Base-by-base conservation (phyloP, 2,329 filamentous ascomycete genomes). In the Penicillium olsonii region DNA sequence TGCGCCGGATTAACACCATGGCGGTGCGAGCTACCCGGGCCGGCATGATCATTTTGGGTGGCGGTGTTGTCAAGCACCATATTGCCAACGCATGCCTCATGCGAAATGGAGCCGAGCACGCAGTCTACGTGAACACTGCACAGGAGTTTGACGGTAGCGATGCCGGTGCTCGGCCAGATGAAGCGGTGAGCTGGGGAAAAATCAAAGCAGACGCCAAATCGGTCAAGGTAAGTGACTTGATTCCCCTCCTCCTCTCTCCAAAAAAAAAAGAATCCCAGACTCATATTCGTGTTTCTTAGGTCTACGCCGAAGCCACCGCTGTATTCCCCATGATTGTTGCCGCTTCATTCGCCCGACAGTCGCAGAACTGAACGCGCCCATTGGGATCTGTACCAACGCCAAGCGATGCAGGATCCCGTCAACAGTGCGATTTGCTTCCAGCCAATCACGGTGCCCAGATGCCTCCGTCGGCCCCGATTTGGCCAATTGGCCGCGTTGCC, bases 111-210 rank as follows among this genome's bases (percentile, higher is more conserved):
- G 94, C 94, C 14, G 94, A 99, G 71, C 92, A 89, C 55, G 94
- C 94, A 2, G 94, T 99, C 1, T 99, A 96, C 69, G 90, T 99
- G 71, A 99, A 99, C 72, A 99, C 94, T 1, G 94, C 85, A 0
- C 91, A 96, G 69, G 94, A 99, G 69, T 99, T 96, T 68, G 94
- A 99, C 68, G 94, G 94, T 2, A 96, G 91, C 63, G 94, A 99
- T 74, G 92, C 94, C 0, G 94, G 94, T 1, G 94, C 94, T 3
- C 80, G 94, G 47, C 94, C 94, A 4, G 94, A 99, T 64, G 94
- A 99, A 75, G 94, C 94, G 5, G 89, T 99, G 14, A 96, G 92
- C 55, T 99, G 94, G 94, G 94, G 94, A 3, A 99, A 99, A 79
- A 96, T 99, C 72, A 96, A 95, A 72, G 79, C 85, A 35, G 88